Base-by-base conservation (phyloP, 495 filamentous ascomycete species). In the Daldinia concentrica region DNA sequence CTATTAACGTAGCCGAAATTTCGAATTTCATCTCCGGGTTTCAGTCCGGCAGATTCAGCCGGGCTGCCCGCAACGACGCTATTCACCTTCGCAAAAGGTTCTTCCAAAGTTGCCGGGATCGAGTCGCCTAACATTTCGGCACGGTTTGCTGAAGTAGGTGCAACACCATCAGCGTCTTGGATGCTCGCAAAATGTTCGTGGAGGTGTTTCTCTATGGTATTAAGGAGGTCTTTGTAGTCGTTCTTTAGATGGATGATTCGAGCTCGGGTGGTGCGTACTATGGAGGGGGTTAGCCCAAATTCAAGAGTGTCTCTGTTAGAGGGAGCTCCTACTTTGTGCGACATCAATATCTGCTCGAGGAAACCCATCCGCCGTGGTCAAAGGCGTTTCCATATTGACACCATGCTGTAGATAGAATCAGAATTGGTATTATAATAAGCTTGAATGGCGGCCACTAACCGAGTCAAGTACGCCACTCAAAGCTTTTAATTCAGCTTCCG, bases 261-360 rank as follows among this genome's bases (percentile, higher is more conserved):
- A 6, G 93, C 86, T 74, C 96, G 85, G 15, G 94, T 97, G 9
- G 92, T 96, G 48, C 96, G 92, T 75, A 99, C 93, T 96, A 73
- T 39, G 14, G 48, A 26, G 41, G 26, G 60, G 55, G 74, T 79
- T 66, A 70, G 22, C 39, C 68, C 17, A 36, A 17, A 62, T 45
- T 60, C 19, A 27, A 19, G 3, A 6, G 34, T 26, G 39, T 11
- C 41, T 26, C 24, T 27, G 3, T 37, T 22, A 30, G 15, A 14
- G 48, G 51, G 29, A 60, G 36, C 55, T 71, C 86, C 74, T 89
- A 95, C 93, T 96, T 81, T 97, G 94, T 32, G 96, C 92, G 69
- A 99, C 90, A 78, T 99, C 96, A 62, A 99, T 89, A 79, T 99
- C 96, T 69, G 90, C 89, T 73, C 96, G 87, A 34, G 96, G 96